A percentile compares a stretch with the other conserved stretches of the same genome.
These are phyloP conservation scores for Globisporangium okanoganense DNA, from an alignment of 352 stramenopile genomes.

Conservation along the genomic window DNA sequence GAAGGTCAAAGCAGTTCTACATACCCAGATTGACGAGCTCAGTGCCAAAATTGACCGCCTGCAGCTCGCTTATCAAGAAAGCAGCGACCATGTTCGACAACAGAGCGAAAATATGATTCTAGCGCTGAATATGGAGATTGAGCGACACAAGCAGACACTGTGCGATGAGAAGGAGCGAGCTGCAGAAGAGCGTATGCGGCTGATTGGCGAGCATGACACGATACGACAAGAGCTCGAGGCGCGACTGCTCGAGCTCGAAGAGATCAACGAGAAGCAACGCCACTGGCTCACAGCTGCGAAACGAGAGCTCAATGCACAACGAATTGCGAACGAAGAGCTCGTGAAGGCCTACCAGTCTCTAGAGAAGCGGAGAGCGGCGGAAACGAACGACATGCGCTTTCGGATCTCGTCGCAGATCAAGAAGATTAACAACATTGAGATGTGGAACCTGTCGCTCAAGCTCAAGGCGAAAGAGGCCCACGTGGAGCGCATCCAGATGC, in stretches of 20 bases:
- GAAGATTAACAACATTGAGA: conserved; percentile 72
- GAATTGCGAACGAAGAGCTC: conserved; percentile 67
- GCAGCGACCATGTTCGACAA: conserved; percentile 38
- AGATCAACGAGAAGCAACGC: conserved; percentile 36
- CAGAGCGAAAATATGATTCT: conserved; percentile 46
- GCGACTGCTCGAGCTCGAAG: conserved; percentile 25
- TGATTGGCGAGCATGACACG: conserved; percentile 39
- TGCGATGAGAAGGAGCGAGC: conserved; percentile 28
- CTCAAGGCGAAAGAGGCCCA: conserved; percentile 59
- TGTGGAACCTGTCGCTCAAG: conserved; percentile 81
- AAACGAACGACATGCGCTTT: conserved; percentile 81
- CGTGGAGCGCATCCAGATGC: conserved; percentile 45
- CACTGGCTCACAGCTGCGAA: conserved; percentile 73
- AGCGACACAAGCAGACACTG: conserved; percentile 24
- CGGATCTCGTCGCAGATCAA: conserved; percentile 61
- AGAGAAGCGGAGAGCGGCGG: conserved; percentile 61
- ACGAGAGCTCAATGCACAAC: conserved; percentile 59
- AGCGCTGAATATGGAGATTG: conserved; percentile 32
- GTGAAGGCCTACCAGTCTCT: conserved; percentile 57
- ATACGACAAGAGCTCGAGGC: conserved; percentile 41
- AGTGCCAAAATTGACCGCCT: conserved; percentile 28
- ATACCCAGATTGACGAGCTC: conserved; percentile 31
- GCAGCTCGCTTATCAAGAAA: conserved; percentile 45
- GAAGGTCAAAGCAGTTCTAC: conserved; percentile 35
- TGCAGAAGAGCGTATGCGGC: conserved; percentile 30